phyloP scores from a whole-genome alignment of 805 yeast species.

The Lipomyces yamanashiensis region DNA sequence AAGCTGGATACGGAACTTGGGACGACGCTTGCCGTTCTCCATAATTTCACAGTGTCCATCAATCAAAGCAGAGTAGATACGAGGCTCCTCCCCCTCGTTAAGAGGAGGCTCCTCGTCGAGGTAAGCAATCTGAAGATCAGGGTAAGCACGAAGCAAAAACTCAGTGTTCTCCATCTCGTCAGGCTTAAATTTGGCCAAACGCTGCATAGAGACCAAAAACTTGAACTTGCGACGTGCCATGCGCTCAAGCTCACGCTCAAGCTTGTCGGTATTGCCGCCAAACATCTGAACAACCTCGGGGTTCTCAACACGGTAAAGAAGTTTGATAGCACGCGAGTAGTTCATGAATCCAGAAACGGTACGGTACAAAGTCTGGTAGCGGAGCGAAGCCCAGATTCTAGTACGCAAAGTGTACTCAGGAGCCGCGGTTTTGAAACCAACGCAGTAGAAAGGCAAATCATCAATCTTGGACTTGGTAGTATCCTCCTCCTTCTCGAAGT shows the following conservation, averaged over 20 bases:
- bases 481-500: conserved; percentile 56
- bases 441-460: conserved; percentile 91
- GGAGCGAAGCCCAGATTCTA: conserved; percentile 96
- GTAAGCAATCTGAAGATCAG: conserved; percentile 79
- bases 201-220: conserved; percentile 85
- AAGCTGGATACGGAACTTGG: conserved; percentile 67
- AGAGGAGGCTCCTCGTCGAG: conserved; percentile 82
- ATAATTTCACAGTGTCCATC: conserved; percentile 62
- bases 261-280: conserved; percentile 97
- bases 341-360: conserved; percentile 99
- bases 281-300: conserved; percentile 96
- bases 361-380: conserved; percentile 95
- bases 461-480: conserved; percentile 84
- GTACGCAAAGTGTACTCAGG: conserved; percentile 96
- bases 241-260: conserved; percentile 88
- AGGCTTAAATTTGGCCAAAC: conserved; percentile 65
- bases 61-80: conserved; percentile 69
- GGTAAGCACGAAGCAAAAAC: conserved; percentile 71
- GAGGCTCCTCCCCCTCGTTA: conserved; percentile 52
- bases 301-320: conserved; percentile 91
- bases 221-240: conserved; percentile 82
- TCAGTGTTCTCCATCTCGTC: conserved; percentile 72
- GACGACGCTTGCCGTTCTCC: conserved; percentile 64
- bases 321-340: conserved; percentile 92
- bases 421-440: conserved; percentile 97